phyloP scores from a whole-genome alignment of 1,139 yeast genomes.

The Saccharomyces hybrid region DNA sequence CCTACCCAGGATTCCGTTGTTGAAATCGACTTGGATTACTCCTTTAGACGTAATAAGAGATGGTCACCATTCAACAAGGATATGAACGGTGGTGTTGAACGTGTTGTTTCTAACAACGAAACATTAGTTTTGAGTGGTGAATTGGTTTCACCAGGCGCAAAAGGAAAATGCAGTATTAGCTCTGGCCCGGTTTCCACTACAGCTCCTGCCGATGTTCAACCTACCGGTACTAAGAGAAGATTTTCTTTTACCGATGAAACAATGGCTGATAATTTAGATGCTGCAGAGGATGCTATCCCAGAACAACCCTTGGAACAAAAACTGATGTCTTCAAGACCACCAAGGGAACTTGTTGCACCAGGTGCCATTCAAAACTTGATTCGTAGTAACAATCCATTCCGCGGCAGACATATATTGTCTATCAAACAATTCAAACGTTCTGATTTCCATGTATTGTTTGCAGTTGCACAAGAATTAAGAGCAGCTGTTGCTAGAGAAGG shows the following conservation, averaged over 20 bases:
- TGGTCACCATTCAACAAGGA: constrained; percentile 50
- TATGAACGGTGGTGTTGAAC: constrained; percentile 74
- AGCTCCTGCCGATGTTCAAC: constrained; percentile 23
- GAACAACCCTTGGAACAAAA: constrained; percentile 37
- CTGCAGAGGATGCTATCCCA: constrained; percentile 51
- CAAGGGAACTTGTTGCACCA: constrained; percentile 62
- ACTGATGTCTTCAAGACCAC: constrained; percentile 69
- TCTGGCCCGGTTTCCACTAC: constrained; percentile 19
- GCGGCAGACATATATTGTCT: constrained; percentile 78
- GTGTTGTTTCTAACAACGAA: constrained; percentile 72
- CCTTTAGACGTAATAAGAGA: constrained; percentile 38
- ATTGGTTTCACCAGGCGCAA: constrained; percentile 47
- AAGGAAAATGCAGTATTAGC: constrained; percentile 45
- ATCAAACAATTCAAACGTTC: constrained; percentile 81
- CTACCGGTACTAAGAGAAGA: constrained; percentile 31
- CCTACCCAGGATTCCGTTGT: constrained; percentile 71
- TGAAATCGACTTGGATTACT: constrained; percentile 71
- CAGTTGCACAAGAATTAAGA: constrained; percentile 97
- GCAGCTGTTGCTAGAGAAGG: constrained; percentile 96
- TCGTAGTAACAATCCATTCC: constrained; percentile 77
- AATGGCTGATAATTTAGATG: constrained; percentile 34
- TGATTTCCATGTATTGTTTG: constrained; percentile 84
- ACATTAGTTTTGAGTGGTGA: constrained; percentile 82
- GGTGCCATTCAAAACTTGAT: constrained; percentile 69
- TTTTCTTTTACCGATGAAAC: constrained; percentile 42